Evolutionary conservation across 176 grass and related monocot genomes (phyloP), one percentile per base, ranked within the genome.

Genomic region (Aegilops sharonensis): DNA sequence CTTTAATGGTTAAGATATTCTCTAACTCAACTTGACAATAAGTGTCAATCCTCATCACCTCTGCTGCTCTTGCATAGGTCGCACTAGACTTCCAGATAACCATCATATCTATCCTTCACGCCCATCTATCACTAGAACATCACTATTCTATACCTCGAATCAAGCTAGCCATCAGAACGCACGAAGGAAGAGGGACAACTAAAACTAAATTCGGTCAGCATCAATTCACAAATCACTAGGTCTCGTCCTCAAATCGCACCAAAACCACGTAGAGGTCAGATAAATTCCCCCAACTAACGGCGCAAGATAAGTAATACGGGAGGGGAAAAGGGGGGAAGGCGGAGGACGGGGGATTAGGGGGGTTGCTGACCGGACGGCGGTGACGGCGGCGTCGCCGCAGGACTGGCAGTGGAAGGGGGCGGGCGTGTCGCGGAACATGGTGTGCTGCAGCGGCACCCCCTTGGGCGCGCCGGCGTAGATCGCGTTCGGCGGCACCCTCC

Each of bases 401-500:
- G 91, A 89, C 82, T 94, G 90, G 86, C 97, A 96, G 84, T 94
- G 85, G 88, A 99, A 99, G 13, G 94, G 97, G 36, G 97, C 94
- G 21, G 97, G 94, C 20, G 94, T 99, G 87, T 99, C 97, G 75
- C 86, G 93, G 84, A 94, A 99, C 97, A 99, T 99, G 83, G 97
- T 96, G 80, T 99, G 94, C 85, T 96, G 97, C 77, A 99, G 84
- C 1, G 94, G 94, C 48, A 96, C 83, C 77, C 94, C 97, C 72
- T 94, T 94, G 40, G 97, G 94, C 29, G 87, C 97, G 61, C 97
- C 94, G 74, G 84, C 75, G 68, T 92, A 98, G 57, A 98, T 90
- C 43, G 97, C 93, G 86, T 95, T 98, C 27, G 87, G 84, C 64
- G 97, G 97, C 69, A 90, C 84, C 94, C 94, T 90, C 72, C 96